A percentile compares a stretch with the other conserved stretches of the same genome.
Conservation (phyloP, 106 monocot species). For the Gastrodia elata region DNA sequence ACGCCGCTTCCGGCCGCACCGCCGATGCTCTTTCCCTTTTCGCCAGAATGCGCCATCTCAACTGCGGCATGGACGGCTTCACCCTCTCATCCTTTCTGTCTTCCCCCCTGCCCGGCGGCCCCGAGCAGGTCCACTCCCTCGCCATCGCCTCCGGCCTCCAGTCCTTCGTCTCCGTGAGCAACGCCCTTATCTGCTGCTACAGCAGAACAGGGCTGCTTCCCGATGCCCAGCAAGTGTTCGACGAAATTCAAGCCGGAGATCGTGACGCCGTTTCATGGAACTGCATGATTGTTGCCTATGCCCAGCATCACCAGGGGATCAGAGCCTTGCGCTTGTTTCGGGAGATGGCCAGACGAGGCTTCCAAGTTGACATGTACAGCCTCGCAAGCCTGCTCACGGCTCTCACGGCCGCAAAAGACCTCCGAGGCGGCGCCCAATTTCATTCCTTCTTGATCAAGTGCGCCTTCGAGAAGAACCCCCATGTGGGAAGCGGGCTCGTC, state of each 20-base stretch:
- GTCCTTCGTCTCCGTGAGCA: conserved; percentile 35
- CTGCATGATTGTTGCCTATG: conserved; percentile 78
- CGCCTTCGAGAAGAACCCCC: conserved; percentile 29
- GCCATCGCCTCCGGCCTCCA: conserved; percentile 31
- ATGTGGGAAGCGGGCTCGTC: conserved; percentile 52
- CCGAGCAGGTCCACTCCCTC: conserved; percentile 27
- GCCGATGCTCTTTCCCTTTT: conserved; percentile 24
- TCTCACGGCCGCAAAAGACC: conserved; percentile 32
- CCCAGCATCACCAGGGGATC: conserved; percentile 36
- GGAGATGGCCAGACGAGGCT: conserved; percentile 27
- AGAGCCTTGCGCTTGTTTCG: conserved; percentile 31
- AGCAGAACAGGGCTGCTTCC: conserved; percentile 20
- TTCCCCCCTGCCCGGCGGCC: conserved; percentile 1
- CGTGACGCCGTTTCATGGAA: conserved; percentile 69
- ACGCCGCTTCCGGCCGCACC: conserved; percentile 13
- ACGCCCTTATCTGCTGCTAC: conserved; percentile 43
- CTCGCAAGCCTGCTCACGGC: conserved; percentile 58
- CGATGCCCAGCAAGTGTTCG: conserved; percentile 30
- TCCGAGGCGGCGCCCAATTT: conserved; percentile 35
- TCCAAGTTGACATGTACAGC: conserved; percentile 45
- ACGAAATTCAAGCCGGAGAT: background rate
- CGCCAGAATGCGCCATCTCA: conserved; percentile 17
- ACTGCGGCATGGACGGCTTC: conserved; percentile 31
- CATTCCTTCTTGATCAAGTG: conserved; percentile 51
- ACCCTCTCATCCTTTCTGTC: conserved; percentile 50